phyloP scores from a whole-genome alignment of 2,329 filamentous ascomycete species.

The Apiospora koreana region DNA sequence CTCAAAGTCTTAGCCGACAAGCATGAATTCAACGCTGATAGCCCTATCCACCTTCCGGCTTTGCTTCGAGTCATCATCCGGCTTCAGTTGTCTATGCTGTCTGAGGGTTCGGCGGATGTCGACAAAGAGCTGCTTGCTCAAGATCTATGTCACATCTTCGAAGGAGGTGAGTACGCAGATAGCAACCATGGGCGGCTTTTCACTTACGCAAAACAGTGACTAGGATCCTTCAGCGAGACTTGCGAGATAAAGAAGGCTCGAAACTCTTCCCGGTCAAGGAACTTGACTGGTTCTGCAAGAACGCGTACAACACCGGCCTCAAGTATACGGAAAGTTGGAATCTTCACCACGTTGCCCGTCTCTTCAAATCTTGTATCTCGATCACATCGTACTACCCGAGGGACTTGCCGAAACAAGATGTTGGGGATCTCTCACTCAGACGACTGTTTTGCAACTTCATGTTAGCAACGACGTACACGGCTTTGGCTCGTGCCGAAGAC shows the following conservation, averaged over 20 bases:
- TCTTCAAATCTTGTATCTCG: constrained; percentile 55
- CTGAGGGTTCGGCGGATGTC: constrained; percentile 13
- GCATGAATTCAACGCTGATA: constrained; percentile 47
- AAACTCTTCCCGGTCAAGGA: constrained; percentile 64
- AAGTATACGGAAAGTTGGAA: constrained; percentile 59
- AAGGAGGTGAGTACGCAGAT: constrained; percentile 37
- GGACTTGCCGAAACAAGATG: constrained; percentile 42
- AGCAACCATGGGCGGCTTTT: background rate
- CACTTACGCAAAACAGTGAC: constrained; percentile 36
- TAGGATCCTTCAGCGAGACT: constrained; percentile 41
- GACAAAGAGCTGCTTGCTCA: constrained; percentile 31
- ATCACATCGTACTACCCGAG: constrained; percentile 54
- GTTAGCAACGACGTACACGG: constrained; percentile 50
- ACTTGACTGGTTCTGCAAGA: constrained; percentile 82
- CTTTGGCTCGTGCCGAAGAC: constrained; percentile 54
- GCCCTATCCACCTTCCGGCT: constrained; percentile 59
- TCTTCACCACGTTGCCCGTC: constrained; percentile 52
- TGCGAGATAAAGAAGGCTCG: constrained; percentile 39
- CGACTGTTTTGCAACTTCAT: constrained; percentile 73
- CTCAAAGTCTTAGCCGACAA: constrained; percentile 62
- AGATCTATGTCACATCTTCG: constrained; percentile 56
- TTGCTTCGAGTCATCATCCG: constrained; percentile 64
- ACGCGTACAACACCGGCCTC: constrained; percentile 76
- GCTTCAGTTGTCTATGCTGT: constrained; percentile 44
- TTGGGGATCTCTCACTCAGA: constrained; percentile 56